Evolutionary conservation across 306 rosid species (phyloP).

Genomic region (Cucurbita argyrosperma): DNA sequence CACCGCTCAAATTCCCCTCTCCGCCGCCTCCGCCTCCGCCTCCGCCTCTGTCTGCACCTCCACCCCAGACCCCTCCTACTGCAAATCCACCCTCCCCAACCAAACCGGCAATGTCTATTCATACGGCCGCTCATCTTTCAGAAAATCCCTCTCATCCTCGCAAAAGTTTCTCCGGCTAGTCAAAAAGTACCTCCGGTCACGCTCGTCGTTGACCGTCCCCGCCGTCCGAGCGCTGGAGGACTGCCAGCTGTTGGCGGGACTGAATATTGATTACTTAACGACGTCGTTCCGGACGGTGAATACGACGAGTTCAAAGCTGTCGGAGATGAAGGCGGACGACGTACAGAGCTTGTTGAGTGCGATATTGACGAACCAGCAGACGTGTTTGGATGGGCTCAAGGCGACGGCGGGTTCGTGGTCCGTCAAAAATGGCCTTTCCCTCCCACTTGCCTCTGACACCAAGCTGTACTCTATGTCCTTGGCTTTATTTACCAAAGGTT

Average conservation of each 20-base stretch:
- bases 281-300: slow-evolving; percentile 37
- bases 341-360: slow-evolving; percentile 56
- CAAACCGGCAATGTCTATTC: slow-evolving; percentile 41
- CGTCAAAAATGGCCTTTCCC: slow-evolving; percentile 32
- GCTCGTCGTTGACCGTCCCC: slow-evolving; percentile 23
- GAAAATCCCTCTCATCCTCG: slow-evolving; percentile 51
- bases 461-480: slow-evolving; percentile 71
- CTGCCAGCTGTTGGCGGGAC: slow-evolving; percentile 38
- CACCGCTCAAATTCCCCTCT: neutral
- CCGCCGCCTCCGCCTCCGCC: slow-evolving; percentile 10
- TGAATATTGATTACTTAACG: slow-evolving; percentile 48
- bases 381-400: slow-evolving; percentile 66
- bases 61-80: slow-evolving; percentile 60
- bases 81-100: slow-evolving; percentile 49
- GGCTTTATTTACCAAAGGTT: slow-evolving; percentile 43
- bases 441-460: slow-evolving; percentile 58
- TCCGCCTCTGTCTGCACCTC: slow-evolving; percentile 39
- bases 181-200: slow-evolving; percentile 21
- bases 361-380: slow-evolving; percentile 62
- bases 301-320: slow-evolving; percentile 18
- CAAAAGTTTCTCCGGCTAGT: slow-evolving; percentile 28
- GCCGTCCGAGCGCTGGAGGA: slow-evolving; percentile 60
- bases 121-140: slow-evolving; percentile 45
- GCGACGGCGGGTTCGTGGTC: slow-evolving; percentile 56
- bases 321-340: slow-evolving; percentile 42